Percentiles rank a stretch among this genome's conserved stretches.
These are phyloP conservation scores for Sphaerobolus stellatus DNA, from an alignment of 1,284 basidiomycete genomes.

Conservation along the genomic window DNA sequence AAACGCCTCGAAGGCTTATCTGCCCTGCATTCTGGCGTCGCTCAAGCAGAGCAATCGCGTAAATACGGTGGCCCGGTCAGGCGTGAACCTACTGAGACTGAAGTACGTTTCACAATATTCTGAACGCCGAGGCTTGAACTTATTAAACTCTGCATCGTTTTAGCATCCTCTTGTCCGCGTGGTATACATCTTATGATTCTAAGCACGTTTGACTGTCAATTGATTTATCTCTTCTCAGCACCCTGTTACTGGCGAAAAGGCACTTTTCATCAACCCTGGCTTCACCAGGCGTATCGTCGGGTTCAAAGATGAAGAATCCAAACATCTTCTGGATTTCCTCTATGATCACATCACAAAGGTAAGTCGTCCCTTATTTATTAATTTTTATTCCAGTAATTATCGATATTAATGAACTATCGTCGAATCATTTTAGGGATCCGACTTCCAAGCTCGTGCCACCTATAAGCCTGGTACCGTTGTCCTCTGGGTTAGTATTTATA, in stretches of 20 bases:
- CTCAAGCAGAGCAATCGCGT: constrained; percentile 56
- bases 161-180: constrained; percentile 53
- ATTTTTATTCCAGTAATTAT: too few relatives aligned
- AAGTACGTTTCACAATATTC: too few relatives aligned
- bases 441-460: too few relatives aligned
- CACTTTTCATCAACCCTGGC: constrained; percentile 60
- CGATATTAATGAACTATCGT: too few relatives aligned
- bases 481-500: too few relatives aligned
- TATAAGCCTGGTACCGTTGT: too few relatives aligned
- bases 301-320: constrained; percentile 65
- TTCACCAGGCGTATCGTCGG: constrained; percentile 68
- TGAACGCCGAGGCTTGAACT: too few relatives aligned
- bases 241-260: constrained; percentile 67
- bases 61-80: constrained; percentile 54
- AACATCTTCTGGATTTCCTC: constrained; percentile 61
- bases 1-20: constrained; percentile 61
- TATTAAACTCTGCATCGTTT: too few relatives aligned
- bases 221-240: constrained; percentile 54
- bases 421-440: too few relatives aligned
- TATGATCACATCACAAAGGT: constrained; percentile 50
- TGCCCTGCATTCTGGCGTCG: constrained; percentile 63
- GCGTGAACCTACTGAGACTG: constrained; percentile 60
- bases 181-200: background rate
- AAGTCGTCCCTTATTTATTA: too few relatives aligned
- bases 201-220: too few relatives aligned